Percentiles rank a stretch among this genome's conserved stretches.
These are phyloP conservation scores for Capsicum pubescens DNA, from an alignment of 257 asterid species.

Conservation along the genomic window DNA sequence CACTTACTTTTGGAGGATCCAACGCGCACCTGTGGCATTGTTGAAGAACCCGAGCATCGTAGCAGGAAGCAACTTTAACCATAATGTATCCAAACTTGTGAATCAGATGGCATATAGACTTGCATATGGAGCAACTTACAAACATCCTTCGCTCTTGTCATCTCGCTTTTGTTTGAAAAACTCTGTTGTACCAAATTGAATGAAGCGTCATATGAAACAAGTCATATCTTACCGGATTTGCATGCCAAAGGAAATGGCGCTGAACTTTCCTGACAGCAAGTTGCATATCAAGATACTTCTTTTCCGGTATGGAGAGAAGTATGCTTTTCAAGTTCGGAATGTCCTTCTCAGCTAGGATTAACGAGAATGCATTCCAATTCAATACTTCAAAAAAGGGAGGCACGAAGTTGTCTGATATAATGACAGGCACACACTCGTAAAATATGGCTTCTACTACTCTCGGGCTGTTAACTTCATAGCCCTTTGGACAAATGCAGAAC, in stretches of 20 bases:
- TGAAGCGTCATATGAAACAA: conserved; percentile 96
- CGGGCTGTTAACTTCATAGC: conserved; percentile 93
- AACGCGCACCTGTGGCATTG: neutral
- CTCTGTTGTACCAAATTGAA: conserved; percentile 89
- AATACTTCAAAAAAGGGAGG: conserved; percentile 89
- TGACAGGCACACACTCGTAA: conserved; percentile 88
- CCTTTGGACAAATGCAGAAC: conserved; percentile 89
- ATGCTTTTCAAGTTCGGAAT: conserved; percentile 60
- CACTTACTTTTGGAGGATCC: neutral
- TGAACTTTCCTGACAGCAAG: conserved; percentile 67
- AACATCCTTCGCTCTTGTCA: conserved; percentile 32
- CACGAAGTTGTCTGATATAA: conserved; percentile 85
- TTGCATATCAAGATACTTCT: conserved; percentile 72
- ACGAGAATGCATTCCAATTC: conserved; percentile 74
- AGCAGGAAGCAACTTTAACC: neutral
- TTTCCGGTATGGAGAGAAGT: conserved; percentile 62
- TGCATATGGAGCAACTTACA: neutral
- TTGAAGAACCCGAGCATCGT: neutral
- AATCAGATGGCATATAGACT: neutral
- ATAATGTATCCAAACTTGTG: neutral
- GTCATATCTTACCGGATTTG: conserved; percentile 73
- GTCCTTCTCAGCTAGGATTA: conserved; percentile 76
- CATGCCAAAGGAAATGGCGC: conserved; percentile 87
- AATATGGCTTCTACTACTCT: conserved; percentile 87
- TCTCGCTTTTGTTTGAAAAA: conserved; percentile 71